These are phyloP conservation scores for Setomelanomma holmii DNA, from an alignment of 2,329 filamentous ascomycete genomes.

Conservation along the genomic window DNA sequence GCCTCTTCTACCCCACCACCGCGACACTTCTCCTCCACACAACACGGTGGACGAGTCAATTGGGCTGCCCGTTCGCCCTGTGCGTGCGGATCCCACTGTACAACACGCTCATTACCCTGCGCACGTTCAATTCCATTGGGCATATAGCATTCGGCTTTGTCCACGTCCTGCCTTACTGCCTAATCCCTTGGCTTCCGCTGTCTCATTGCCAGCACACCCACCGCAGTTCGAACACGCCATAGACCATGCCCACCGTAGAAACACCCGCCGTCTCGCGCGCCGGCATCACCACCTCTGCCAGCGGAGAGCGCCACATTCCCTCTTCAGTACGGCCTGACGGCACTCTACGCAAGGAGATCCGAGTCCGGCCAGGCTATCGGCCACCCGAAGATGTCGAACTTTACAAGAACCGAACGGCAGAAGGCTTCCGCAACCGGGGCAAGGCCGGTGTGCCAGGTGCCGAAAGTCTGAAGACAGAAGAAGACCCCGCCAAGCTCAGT, in stretches of 20 bases:
- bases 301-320: slow-evolving; percentile 87
- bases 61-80: background rate
- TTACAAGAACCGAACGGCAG: slow-evolving; percentile 91
- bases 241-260: slow-evolving; percentile 40
- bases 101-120: background rate
- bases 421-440: slow-evolving; percentile 79
- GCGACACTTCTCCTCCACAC: background rate
- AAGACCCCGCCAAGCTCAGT: slow-evolving; percentile 59
- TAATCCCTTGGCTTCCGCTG: background rate
- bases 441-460: slow-evolving; percentile 78
- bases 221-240: slow-evolving; percentile 2
- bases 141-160: background rate
- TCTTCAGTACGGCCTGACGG: slow-evolving; percentile 87
- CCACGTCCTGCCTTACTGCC: background rate
- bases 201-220: background rate
- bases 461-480: slow-evolving; percentile 55
- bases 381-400: slow-evolving; percentile 95
- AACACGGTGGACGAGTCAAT: background rate
- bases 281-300: slow-evolving; percentile 72
- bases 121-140: background rate
- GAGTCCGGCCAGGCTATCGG: slow-evolving; percentile 89
- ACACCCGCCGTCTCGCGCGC: slow-evolving; percentile 48
- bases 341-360: slow-evolving; percentile 90
- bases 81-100: background rate
- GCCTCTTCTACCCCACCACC: slow-evolving; percentile 13